Conservation (phyloP, 2,329 filamentous ascomycete species). For the Cryphonectria radicalis region DNA sequence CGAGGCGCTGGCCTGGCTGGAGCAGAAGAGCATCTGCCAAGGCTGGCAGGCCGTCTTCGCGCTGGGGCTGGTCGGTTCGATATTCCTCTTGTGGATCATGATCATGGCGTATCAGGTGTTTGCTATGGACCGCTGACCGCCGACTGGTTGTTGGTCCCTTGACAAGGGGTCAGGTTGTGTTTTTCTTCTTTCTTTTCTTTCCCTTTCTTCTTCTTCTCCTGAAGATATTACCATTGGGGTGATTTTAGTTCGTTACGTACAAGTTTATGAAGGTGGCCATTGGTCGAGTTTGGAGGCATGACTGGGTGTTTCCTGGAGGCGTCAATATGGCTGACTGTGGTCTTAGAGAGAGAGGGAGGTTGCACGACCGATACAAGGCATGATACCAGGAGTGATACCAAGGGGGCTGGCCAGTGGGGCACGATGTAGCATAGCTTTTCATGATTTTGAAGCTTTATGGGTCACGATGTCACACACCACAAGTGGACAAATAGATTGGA, state of each 20-base stretch:
- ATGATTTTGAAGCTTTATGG: neutral
- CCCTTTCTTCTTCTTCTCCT: neutral
- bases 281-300: neutral
- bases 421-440: neutral
- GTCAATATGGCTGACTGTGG: neutral
- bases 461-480: neutral
- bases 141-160: conserved; percentile 31
- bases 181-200: neutral
- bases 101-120: conserved; percentile 70
- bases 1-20: conserved; percentile 64
- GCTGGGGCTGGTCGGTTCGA: conserved; percentile 61
- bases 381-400: conserved; percentile 1
- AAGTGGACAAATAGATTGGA: neutral
- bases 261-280: neutral
- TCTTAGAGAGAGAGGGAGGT: neutral
- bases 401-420: neutral
- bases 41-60: conserved; percentile 68
- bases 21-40: conserved; percentile 68
- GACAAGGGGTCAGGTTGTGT: neutral
- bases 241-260: neutral
- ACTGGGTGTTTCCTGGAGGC: neutral
- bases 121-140: conserved; percentile 38
- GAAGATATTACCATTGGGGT: neutral
- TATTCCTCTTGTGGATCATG: conserved; percentile 71
- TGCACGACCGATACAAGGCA: neutral